These are phyloP conservation scores for Vaccinium corymbosum DNA, from an alignment of 148 eudicot genomes.

Conservation along the genomic window DNA sequence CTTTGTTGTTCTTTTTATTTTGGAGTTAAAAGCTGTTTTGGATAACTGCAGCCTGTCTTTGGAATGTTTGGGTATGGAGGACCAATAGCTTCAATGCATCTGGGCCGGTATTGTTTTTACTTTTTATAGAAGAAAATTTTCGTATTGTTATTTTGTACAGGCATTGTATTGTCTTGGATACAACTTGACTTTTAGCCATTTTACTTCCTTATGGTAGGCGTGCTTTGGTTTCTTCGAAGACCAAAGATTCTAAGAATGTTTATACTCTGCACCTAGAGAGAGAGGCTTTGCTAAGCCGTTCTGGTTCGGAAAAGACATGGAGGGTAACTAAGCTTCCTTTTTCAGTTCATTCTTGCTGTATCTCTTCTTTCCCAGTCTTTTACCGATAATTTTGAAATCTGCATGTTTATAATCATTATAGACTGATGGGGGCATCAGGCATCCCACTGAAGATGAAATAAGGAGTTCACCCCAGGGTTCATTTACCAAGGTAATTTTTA, in stretches of 20 bases:
- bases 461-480: conserved; percentile 52
- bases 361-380: neutral
- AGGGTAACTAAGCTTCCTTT: conserved; percentile 38
- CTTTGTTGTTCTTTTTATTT: neutral
- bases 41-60: conserved; percentile 61
- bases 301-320: conserved; percentile 46
- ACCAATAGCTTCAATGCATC: conserved; percentile 70
- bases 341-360: neutral
- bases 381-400: neutral
- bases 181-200: neutral
- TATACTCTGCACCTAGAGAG: conserved; percentile 50
- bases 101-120: conserved; percentile 52
- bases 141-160: neutral
- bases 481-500: conserved; percentile 57
- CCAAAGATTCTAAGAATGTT: conserved; percentile 52
- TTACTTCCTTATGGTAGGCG: conserved; percentile 28
- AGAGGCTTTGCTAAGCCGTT: conserved; percentile 49
- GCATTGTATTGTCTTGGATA: neutral
- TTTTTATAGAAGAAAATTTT: conserved; percentile 1
- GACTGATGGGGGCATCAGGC: conserved; percentile 64
- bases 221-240: conserved; percentile 61
- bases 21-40: conserved; percentile 7
- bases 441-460: conserved; percentile 43
- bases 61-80: conserved; percentile 93
- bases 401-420: conserved; percentile 19